Percentiles rank a stretch among this genome's conserved stretches.
Conservation (phyloP, 176 grass and related monocot species). For the Triticum urartu region DNA sequence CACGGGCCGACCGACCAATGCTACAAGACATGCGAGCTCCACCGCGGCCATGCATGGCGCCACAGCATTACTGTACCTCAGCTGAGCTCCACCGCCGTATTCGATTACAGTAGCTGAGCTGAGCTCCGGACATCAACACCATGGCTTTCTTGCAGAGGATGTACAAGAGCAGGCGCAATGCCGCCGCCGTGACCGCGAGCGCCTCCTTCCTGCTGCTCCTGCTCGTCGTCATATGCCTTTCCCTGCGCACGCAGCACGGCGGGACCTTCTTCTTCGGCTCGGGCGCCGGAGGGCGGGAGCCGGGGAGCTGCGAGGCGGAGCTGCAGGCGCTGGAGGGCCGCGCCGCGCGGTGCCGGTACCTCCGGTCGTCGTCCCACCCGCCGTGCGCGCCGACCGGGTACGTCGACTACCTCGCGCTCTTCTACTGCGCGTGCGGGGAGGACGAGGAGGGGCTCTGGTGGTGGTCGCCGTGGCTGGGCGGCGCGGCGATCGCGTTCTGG, state of each 20-base stretch:
- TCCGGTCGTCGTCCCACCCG: conserved; percentile 17
- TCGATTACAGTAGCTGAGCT: neutral
- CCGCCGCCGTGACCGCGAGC: conserved; percentile 18
- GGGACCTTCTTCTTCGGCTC: neutral
- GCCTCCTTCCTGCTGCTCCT: conserved; percentile 24
- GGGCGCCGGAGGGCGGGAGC: neutral
- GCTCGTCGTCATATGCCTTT: conserved; percentile 18
- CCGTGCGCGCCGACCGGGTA: conserved; percentile 59
- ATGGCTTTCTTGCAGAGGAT: conserved; percentile 39
- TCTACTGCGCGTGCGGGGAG: conserved; percentile 59
- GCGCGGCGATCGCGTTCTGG: conserved; percentile 34
- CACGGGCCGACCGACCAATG: neutral
- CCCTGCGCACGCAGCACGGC: neutral
- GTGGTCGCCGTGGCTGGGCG: conserved; percentile 3
- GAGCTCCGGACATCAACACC: neutral
- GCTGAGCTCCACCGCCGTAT: too few species aligned
- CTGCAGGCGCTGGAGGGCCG: conserved; percentile 33
- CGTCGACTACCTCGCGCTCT: conserved; percentile 63
- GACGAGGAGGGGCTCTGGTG: neutral
- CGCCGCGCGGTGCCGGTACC: conserved; percentile 39
- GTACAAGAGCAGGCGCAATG: conserved; percentile 37
- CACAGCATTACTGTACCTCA: neutral
- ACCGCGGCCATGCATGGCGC: neutral
- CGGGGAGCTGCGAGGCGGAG: conserved; percentile 36
- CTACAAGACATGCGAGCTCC: neutral